Base-by-base conservation (phyloP, 257 asterid genomes). In the Solanum dulcamara region DNA sequence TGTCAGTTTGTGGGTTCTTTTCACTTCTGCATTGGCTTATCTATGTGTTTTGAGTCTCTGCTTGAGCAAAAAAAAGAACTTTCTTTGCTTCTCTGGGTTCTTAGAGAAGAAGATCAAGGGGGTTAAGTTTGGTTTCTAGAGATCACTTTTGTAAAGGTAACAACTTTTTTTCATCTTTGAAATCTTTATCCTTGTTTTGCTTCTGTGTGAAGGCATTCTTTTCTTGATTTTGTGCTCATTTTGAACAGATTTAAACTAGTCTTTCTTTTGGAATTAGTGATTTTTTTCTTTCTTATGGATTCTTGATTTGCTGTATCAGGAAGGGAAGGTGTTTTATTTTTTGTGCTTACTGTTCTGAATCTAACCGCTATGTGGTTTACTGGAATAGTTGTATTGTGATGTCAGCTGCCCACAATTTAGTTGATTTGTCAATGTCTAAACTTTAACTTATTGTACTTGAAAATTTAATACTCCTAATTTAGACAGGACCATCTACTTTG, bases 81-180 rank as follows among this genome's bases (percentile, higher is more conserved):
- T 89, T 87, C 85, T 84, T 84, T 85, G 88, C 89, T 89, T 87
- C 83, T 89, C 88, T 90, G 91, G 91, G 88, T 89, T 91, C 88
- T 92, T 88, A 60, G 87, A 88, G 94, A 87, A 86, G 96, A 93
- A 89, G 93, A 92, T 92, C 94, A 84, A 86, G 93, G 88, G 88
- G 93, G 92, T 74, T 91, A 83, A 87, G 68, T 88, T 83, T 66
- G 8, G 64, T 18, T 81, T 42, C 82, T 66, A 28, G 46, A 89
- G 91, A 92, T 91, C 93, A 86, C 86, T 89, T n/a, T 42, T 79
- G 62, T 48, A 79, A 79, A 79, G 81, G 84, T 81, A 81, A 37
- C 82, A 35, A 17, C 59, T 71, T 42, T 60, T 32, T 48, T 30
- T 44, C 26, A 10, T 7, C 20, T 20, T 53, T 40, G n/a, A 30